Percentiles rank a stretch among this genome's conserved stretches.
Evolutionary conservation across 805 yeast species (phyloP).

Genomic region (Spathaspora arborariae): DNA sequence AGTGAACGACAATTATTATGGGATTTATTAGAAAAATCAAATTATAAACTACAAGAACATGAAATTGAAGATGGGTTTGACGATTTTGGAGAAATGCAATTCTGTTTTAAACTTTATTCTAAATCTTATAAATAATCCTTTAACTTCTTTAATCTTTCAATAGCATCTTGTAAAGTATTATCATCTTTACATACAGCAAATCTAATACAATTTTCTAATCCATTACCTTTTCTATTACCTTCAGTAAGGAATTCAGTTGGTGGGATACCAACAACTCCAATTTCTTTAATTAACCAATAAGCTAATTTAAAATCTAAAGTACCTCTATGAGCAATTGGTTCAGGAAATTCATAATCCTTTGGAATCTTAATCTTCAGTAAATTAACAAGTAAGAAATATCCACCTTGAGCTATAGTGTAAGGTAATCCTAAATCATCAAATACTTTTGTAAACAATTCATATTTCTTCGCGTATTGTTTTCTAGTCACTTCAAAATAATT

Average conservation of each 20-base stretch:
- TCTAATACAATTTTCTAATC: conserved; percentile 81
- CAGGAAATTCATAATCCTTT: conserved; percentile 65
- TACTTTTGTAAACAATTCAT: conserved; percentile 64
- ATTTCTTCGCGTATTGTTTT: conserved; percentile 64
- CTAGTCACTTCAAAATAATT: conserved; percentile 71
- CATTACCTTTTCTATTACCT: conserved; percentile 54
- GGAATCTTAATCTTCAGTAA: conserved; percentile 82
- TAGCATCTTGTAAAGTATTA: conserved; percentile 75
- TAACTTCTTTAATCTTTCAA: conserved; percentile 63
- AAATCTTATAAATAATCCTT: conserved; percentile 48
- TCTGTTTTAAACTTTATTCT: conserved; percentile 42
- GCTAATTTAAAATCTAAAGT: conserved; percentile 87
- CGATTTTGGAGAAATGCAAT: conserved; percentile 76
- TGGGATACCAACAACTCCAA: conserved; percentile 95
- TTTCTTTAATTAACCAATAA: conserved; percentile 86
- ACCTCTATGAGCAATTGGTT: conserved; percentile 52
- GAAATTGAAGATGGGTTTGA: conserved; percentile 66
- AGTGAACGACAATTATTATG: conserved; percentile 61
- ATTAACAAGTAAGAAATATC: conserved; percentile 87
- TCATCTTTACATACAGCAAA: conserved; percentile 97
- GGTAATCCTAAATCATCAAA: conserved; percentile 88
- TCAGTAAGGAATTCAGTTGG: conserved; percentile 90
- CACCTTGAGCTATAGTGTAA: conserved; percentile 89
- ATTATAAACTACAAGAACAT: conserved; percentile 31
- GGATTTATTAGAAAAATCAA: conserved; percentile 39